These are phyloP conservation scores for Amphirosellinia nigrospora DNA, from an alignment of 495 filamentous ascomycete species.

Conservation along the genomic window DNA sequence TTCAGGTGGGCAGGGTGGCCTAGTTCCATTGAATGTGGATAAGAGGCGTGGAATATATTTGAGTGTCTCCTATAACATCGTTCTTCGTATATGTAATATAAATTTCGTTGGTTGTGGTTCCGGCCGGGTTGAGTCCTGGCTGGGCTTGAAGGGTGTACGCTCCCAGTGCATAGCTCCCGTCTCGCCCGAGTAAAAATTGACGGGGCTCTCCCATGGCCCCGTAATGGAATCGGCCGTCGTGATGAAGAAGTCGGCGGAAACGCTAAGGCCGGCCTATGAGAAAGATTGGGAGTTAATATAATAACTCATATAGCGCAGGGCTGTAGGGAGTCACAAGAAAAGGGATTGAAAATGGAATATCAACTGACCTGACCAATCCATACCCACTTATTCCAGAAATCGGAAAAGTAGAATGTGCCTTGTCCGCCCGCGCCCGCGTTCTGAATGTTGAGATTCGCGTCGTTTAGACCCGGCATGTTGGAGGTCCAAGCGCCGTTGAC, in stretches of 20 bases:
- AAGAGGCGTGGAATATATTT: constrained; percentile 14
- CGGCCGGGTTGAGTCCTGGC: constrained; percentile 30
- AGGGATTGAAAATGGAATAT: background rate
- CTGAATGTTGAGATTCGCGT: constrained; percentile 29
- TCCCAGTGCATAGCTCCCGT: constrained; percentile 26
- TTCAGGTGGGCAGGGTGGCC: background rate
- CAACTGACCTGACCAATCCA: constrained; percentile 40
- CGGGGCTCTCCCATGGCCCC: constrained; percentile 40
- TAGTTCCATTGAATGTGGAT: constrained; percentile 28
- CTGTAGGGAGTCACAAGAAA: background rate
- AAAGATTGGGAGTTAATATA: background rate
- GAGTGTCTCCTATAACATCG: background rate
- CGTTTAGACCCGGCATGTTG: constrained; percentile 27
- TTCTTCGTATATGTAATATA: constrained; percentile 41
- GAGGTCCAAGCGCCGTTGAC: constrained; percentile 37
- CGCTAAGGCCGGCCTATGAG: constrained; percentile 19
- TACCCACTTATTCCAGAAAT: constrained; percentile 38
- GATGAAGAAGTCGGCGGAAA: constrained; percentile 42
- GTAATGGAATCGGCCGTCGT: constrained; percentile 39
- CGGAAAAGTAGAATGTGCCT: constrained; percentile 42
- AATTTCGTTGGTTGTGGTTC: constrained; percentile 33
- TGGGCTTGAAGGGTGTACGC: constrained; percentile 41
- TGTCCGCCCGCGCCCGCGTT: constrained; percentile 41
- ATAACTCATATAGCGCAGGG: no score
- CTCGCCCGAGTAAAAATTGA: constrained; percentile 35